These are phyloP conservation scores for Cytospora piceae DNA, from an alignment of 2,329 filamentous ascomycete genomes.

Conservation along the genomic window DNA sequence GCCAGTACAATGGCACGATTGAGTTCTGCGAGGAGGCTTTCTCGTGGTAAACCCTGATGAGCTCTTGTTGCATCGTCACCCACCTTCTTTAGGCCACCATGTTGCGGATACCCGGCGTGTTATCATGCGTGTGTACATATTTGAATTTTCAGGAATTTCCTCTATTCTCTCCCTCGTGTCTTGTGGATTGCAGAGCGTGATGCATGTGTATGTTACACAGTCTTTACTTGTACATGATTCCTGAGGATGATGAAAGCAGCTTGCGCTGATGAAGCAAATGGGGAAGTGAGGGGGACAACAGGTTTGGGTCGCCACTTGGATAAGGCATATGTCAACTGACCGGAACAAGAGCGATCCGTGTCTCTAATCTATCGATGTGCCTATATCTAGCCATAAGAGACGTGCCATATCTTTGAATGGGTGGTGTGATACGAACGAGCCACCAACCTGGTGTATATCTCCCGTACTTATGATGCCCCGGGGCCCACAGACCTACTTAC, in stretches of 20 bases:
- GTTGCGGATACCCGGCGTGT: not conserved
- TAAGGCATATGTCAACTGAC: not conserved
- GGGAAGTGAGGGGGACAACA: not conserved
- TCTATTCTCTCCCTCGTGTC: not conserved
- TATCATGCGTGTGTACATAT: not conserved
- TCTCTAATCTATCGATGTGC: not conserved
- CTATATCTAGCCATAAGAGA: not conserved
- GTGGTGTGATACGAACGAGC: not conserved
- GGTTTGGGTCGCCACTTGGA: not conserved
- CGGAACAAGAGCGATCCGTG: not conserved
- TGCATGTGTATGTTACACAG: not conserved
- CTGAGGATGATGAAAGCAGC: not conserved
- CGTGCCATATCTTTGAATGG: not conserved
- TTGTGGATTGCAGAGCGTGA: not conserved
- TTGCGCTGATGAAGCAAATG: not conserved
- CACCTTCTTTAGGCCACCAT: not conserved
- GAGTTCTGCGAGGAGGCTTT: constrained; percentile 84
- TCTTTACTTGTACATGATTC: not conserved
- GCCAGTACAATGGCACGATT: constrained; percentile 67
- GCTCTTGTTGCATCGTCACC: not conserved
- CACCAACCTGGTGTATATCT: not conserved
- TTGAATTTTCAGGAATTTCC: not conserved
- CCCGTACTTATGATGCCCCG: no score
- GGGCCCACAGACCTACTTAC: no score
- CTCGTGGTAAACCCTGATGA: constrained; percentile 49